Conservation (phyloP, 192 early-diverging fungal genomes). For the Umbelopsis isabellina region DNA sequence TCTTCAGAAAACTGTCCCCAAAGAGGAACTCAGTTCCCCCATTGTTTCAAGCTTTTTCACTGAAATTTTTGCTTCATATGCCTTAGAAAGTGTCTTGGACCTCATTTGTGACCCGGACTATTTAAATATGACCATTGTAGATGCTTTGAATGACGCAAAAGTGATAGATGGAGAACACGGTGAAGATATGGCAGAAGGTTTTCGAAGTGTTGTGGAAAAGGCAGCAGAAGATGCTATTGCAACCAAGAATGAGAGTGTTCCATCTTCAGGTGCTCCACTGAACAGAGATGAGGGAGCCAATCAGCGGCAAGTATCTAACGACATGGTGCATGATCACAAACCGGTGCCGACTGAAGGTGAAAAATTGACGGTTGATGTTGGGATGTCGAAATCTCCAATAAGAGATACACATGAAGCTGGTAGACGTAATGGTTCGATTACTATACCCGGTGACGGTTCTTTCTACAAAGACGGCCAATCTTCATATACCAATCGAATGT, state of each 20-base stretch:
- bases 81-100: conserved; percentile 49
- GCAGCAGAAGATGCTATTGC: conserved; percentile 38
- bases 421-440: too few relatives aligned
- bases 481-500: too few relatives aligned
- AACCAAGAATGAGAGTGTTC: conserved; percentile 19
- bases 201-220: conserved; percentile 33
- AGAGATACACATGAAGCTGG: too few relatives aligned
- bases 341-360: too few relatives aligned
- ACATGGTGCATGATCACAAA: neutral
- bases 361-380: too few relatives aligned
- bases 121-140: conserved; percentile 54
- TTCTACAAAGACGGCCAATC: too few relatives aligned
- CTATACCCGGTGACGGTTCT: too few relatives aligned
- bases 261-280: too few relatives aligned
- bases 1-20: conserved; percentile 46
- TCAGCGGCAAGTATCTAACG: neutral
- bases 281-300: neutral
- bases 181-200: conserved; percentile 14
- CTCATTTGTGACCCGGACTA: conserved; percentile 56
- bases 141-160: conserved; percentile 39
- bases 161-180: neutral
- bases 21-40: conserved; percentile 41
- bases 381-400: too few relatives aligned
- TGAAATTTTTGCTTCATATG: conserved; percentile 52
- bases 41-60: conserved; percentile 50